Conservation (phyloP, 768 basidiomycete species). For the Russula ochroleuca region DNA sequence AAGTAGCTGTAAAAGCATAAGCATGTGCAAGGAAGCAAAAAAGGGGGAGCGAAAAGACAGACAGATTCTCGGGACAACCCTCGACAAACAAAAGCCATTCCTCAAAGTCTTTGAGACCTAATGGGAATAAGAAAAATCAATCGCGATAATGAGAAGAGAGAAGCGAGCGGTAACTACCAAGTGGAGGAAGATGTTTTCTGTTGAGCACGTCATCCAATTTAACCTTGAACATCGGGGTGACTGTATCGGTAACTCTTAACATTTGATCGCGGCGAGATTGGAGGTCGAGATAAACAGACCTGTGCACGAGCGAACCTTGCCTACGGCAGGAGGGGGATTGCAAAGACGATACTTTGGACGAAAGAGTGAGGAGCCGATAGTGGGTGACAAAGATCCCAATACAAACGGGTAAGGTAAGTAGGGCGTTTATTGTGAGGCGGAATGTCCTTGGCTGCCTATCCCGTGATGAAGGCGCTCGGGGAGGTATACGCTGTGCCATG, state of each 20-base stretch:
- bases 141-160: background rate
- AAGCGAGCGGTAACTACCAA: slow-evolving; percentile 42
- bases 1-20: slow-evolving; percentile 52
- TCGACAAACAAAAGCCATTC: slow-evolving; percentile 83
- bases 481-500: slow-evolving; percentile 15
- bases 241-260: slow-evolving; percentile 7
- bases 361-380: slow-evolving; percentile 6
- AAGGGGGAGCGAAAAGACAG: slow-evolving; percentile 30
- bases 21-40: background rate
- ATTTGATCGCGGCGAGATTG: background rate
- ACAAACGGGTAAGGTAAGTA: slow-evolving; percentile 42
- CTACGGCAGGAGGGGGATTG: slow-evolving; percentile 63
- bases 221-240: slow-evolving; percentile 64
- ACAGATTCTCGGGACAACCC: slow-evolving; percentile 70
- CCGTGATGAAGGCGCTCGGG: slow-evolving; percentile 15
- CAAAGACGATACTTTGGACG: slow-evolving; percentile 47
- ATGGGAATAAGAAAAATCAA: background rate
- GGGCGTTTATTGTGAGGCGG: slow-evolving; percentile 35
- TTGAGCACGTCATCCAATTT: slow-evolving; percentile 71
- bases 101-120: slow-evolving; percentile 46
- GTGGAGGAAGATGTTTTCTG: slow-evolving; percentile 72
- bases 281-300: slow-evolving; percentile 35
- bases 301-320: slow-evolving; percentile 63
- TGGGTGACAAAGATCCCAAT: slow-evolving; percentile 13
- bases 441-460: slow-evolving; percentile 34